These are phyloP conservation scores for Acacia crassicarpa DNA, from an alignment of 306 rosid species.

Conservation along the genomic window DNA sequence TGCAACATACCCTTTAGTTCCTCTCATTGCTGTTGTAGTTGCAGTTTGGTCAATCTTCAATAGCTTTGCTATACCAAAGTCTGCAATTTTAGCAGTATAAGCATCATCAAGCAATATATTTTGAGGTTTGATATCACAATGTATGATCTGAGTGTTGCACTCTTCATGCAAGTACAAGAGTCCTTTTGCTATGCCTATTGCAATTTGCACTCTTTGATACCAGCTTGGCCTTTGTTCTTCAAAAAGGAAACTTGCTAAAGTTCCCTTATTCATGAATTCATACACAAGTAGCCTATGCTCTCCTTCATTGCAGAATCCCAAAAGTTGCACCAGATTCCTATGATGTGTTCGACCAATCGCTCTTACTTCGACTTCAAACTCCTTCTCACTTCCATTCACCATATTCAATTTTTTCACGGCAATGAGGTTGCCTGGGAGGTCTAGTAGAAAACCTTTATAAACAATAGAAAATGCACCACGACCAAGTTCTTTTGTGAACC, in stretches of 20 bases:
- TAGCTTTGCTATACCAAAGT: constrained; percentile 27
- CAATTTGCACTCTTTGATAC: constrained; percentile 21
- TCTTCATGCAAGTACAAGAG: constrained; percentile 25
- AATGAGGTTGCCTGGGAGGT: background rate
- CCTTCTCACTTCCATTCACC: background rate
- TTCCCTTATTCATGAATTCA: constrained; percentile 26
- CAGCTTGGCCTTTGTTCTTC: constrained; percentile 5
- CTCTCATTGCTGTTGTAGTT: constrained; percentile 14
- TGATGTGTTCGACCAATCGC: background rate
- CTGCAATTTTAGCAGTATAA: background rate
- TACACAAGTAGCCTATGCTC: constrained; percentile 18
- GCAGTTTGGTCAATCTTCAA: background rate
- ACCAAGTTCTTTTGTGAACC: constrained; percentile 25
- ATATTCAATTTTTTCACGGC: background rate
- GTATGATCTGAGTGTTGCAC: constrained; percentile 20
- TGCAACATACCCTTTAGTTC: constrained; percentile 30
- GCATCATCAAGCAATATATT: background rate
- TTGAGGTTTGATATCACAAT: constrained; percentile 25
- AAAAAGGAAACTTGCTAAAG: constrained; percentile 18
- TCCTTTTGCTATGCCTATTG: constrained; percentile 14
- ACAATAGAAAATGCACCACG: constrained; percentile 29
- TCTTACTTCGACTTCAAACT: background rate
- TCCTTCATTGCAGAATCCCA: constrained; percentile 26
- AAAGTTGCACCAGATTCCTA: background rate
- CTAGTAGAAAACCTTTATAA: constrained; percentile 9